Evolutionary conservation across 441 rosid genomes (phyloP), one percentile per base, ranked within the genome.

Genomic region (Pelargonium myrrhifolium): DNA sequence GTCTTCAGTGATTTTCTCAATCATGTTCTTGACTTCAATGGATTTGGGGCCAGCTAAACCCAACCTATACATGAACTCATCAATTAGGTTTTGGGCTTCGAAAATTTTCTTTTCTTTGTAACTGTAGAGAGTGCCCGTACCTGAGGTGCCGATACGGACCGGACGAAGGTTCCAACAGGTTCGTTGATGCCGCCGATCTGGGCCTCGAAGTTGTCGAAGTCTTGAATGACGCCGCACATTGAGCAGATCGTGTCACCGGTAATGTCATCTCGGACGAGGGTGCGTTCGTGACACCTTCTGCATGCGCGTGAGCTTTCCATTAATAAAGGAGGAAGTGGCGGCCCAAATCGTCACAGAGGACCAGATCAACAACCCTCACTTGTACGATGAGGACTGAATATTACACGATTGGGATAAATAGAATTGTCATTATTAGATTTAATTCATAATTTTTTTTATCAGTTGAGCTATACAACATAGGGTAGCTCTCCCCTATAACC

Each of bases 91-190:
- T 15, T 73, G 63, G 14, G 97, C 92, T 47, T 89, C 88, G 55
- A 49, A 88, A 39, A 87, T 68, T 68, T 91, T 89, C 68, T 83
- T 89, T 2, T 88, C 96, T n/a, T 68, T 77, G 76, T 87, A 87
- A 39, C 68, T 75, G 14, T 84, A 75, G 21, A 15, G 53, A 49
- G 86, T 65, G 64, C 97, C 96, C 9, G 58, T 71, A 67, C 99
- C 97, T 14, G 73, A 69, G 24, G 83, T 74, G 14, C 98, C 97
- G 17, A 87, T 65, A 15, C n/a, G n/a, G n/a, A n/a, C n/a, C 68
- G 84, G 49, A 89, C 61, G 17, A 65, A 75, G 35, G 86, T 85
- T 62, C 96, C 97, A 14, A 71, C 39, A 2, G 90, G 94, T 62
- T 96, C 96, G 0, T 0, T 65, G 15, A 80, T 18, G 20, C 83